A percentile compares a stretch with the other conserved stretches of the same genome.
Evolutionary conservation across 129 eudicot species (phyloP).

Genomic region (Helianthus tuberosus): DNA sequence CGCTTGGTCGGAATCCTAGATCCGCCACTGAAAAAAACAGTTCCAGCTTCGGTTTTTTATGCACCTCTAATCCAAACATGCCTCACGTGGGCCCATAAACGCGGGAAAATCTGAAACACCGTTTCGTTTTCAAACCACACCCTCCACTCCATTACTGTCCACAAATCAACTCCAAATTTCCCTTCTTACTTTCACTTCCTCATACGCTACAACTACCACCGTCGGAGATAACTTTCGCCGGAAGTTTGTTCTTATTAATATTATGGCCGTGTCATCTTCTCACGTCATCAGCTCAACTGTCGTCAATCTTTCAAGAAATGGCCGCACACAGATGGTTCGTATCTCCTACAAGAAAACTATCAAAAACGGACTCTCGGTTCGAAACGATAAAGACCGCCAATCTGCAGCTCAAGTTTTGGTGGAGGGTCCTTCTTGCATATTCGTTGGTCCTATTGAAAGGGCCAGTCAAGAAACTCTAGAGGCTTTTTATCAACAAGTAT

Average conservation of each 20-base stretch:
- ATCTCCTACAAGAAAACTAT: constrained; percentile 42
- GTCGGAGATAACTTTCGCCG: constrained; percentile 18
- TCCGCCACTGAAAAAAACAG: no score
- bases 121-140: constrained; percentile 12
- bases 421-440: constrained; percentile 90
- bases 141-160: constrained; percentile 21
- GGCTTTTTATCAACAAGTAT: constrained; percentile 94
- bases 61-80: no score
- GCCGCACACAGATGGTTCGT: constrained; percentile 48
- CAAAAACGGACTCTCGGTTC: constrained; percentile 38
- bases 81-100: not conserved
- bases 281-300: constrained; percentile 50
- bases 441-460: constrained; percentile 84
- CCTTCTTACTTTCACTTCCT: not conserved
- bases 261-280: constrained; percentile 51
- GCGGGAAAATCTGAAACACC: not conserved
- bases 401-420: constrained; percentile 12
- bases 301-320: constrained; percentile 30
- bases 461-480: constrained; percentile 88
- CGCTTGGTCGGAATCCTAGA: no score
- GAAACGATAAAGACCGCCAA: constrained; percentile 24
- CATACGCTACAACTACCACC: constrained; percentile 2
- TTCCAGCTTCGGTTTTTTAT: no score
- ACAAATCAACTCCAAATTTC: constrained; percentile 14
- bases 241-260: not conserved